Conservation (phyloP, 73 alveolate genomes). For the Uronychia setigera region DNA sequence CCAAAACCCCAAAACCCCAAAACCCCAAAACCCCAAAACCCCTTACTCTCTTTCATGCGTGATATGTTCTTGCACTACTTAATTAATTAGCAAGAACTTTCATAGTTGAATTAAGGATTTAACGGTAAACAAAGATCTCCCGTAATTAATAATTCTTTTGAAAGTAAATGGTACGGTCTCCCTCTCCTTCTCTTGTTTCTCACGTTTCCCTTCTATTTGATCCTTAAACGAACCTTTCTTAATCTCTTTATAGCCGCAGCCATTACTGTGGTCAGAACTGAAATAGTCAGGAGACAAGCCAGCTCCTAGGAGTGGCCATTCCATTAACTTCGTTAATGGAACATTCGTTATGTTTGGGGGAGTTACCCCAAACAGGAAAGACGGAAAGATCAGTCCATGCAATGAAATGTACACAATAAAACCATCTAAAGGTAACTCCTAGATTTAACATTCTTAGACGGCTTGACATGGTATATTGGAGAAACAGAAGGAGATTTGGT, state of each 20-base stretch:
- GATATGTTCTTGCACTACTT: too few species aligned
- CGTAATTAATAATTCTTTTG: too few species aligned
- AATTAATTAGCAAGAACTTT: too few species aligned
- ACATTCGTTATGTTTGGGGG: constrained; percentile 88
- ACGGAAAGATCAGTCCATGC: constrained; percentile 65
- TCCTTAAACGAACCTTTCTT: neutral
- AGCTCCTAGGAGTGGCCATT: constrained; percentile 87
- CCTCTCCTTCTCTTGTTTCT: too few species aligned
- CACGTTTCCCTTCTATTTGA: too few species aligned
- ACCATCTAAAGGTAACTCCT: constrained; percentile 62
- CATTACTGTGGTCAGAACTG: constrained; percentile 81
- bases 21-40: too few species aligned
- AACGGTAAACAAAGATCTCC: too few species aligned
- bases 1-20: too few species aligned
- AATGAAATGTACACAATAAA: constrained; percentile 53
- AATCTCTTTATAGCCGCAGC: constrained; percentile 89
- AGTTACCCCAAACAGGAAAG: constrained; percentile 74
- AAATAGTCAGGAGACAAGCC: constrained; percentile 83
- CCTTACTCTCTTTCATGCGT: too few species aligned
- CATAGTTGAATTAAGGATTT: too few species aligned
- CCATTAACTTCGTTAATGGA: constrained; percentile 76
- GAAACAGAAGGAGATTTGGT: constrained; percentile 71
- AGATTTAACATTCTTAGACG: constrained; percentile 18
- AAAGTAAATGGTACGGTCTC: too few species aligned
- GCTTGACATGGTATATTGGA: constrained; percentile 69